Evolutionary conservation across 805 yeast species (phyloP), one percentile per base, ranked within the genome.

Genomic region (Zygotorulaspora sp.): DNA sequence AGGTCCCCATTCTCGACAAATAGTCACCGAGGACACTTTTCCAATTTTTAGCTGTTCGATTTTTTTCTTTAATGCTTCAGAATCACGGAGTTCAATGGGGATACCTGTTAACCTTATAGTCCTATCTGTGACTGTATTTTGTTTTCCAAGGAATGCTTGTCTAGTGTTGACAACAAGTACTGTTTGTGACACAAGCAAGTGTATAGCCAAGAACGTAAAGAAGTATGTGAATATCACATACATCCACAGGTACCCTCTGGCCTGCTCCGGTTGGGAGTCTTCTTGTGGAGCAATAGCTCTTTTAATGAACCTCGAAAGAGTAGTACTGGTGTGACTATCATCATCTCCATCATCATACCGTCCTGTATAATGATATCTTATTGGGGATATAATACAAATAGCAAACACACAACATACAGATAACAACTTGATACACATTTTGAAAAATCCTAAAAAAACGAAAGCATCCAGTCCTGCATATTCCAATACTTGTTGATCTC

Each of bases 401-500:
- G 95, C 88, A 51, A 85, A 76, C 2, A 84, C 41, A 32, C 85
- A 72, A 53, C 88, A 80, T 1, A 75, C 63, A 2, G 75, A 62
- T 16, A 90, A 61, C 6, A 85, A 66, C 56, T 77, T 77, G 33
- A 89, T 84, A 44, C 92, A 75, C 84, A 88, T 85, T 44, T 84
- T 81, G 72, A 92, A 92, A 58, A 90, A 89, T 3, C 88, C 88
- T 21, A 90, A 63, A 54, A 85, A 90, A 32, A 92, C 97, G 63
- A 75, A 88, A 0, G 97, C 97, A 64, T 90, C 98, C 30, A 90
- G 63, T 0, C 98, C 98, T 2, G 97, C 96, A 53, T 80, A 82
- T 44, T 87, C 90, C 35, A 90, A 69, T 2, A 92, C 74, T 41
- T 87, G 88, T 11, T 74, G 70, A 49, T 90, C 97, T 17, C 72